Percentiles rank a stretch among this genome's conserved stretches.
phyloP scores from a whole-genome alignment of 108 stramenopile species.

The Pseudonitzschia multiseries region DNA sequence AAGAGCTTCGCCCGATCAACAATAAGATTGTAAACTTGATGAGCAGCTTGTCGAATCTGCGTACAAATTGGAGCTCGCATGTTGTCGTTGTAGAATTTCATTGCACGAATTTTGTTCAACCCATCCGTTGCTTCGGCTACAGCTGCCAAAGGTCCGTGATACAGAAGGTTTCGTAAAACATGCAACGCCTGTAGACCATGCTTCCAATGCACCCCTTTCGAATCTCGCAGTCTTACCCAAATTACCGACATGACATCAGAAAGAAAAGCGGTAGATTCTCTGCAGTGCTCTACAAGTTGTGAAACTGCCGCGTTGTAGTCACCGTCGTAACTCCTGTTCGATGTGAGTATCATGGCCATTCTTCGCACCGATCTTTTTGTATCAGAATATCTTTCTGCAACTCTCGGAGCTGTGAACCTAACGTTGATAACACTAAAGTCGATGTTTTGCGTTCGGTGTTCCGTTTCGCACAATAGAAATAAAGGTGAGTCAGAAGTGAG shows the following conservation, averaged over 20 bases:
- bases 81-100: conserved; percentile 73
- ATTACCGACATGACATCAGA: conserved; percentile 79
- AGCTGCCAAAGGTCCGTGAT: conserved; percentile 78
- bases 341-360: conserved; percentile 72
- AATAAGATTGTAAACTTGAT: conserved; percentile 65
- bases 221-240: conserved; percentile 79
- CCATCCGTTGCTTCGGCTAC: conserved; percentile 86
- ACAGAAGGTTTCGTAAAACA: conserved; percentile 70
- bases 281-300: conserved; percentile 64
- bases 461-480: conserved; percentile 66
- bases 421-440: conserved; percentile 69
- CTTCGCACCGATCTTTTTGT: conserved; percentile 52
- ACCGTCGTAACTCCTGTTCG: conserved; percentile 71
- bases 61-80: conserved; percentile 46
- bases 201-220: conserved; percentile 68
- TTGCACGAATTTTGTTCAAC: conserved; percentile 63
- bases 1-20: conserved; percentile 69
- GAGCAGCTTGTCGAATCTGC: conserved; percentile 67
- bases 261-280: conserved; percentile 66
- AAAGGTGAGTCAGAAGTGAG: conserved; percentile 63
- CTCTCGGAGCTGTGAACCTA: conserved; percentile 59
- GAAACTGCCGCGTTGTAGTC: conserved; percentile 58
- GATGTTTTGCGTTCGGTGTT: conserved; percentile 59
- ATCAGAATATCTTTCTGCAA: conserved; percentile 61
- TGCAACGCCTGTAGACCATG: conserved; percentile 71